phyloP scores from a whole-genome alignment of 164 flowering plant species.

The Tetracentron sinense region DNA sequence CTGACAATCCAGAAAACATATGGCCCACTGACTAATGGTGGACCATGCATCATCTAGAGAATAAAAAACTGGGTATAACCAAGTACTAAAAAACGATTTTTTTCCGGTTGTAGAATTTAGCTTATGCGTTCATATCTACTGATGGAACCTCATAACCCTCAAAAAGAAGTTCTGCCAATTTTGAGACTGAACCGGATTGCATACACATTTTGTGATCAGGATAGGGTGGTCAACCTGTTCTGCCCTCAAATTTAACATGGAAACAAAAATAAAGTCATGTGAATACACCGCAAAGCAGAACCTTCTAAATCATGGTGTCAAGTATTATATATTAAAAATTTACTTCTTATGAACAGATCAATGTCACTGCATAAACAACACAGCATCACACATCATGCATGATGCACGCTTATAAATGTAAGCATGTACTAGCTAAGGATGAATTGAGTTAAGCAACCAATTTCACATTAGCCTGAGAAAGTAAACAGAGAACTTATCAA shows the following conservation, averaged over 20 bases:
- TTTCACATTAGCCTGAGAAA: not conserved
- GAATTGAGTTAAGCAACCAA: not conserved
- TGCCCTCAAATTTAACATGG: slow-evolving; percentile 39
- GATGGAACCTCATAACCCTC: slow-evolving; percentile 97
- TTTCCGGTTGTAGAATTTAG: not conserved
- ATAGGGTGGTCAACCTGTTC: slow-evolving; percentile 93
- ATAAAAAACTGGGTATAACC: too few species aligned
- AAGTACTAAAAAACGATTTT: not conserved
- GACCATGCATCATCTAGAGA: too few species aligned
- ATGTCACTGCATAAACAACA: not conserved
- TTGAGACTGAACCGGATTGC: slow-evolving; percentile 97
- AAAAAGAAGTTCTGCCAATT: slow-evolving; percentile 98
- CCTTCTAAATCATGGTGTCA: not conserved
- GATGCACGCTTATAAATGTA: not conserved
- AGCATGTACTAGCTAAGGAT: not conserved
- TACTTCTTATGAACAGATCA: not conserved
- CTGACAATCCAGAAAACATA: too few species aligned
- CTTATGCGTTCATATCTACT: slow-evolving; percentile 46
- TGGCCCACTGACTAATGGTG: too few species aligned
- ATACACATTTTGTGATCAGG: slow-evolving; percentile 88
- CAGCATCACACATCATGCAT: too few species aligned
- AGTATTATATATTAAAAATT: not conserved
- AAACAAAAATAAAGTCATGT: slow-evolving; percentile 15
- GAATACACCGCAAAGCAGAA: not conserved
- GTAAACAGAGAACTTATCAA: not conserved